Percentiles rank a stretch among this genome's conserved stretches.
These are phyloP conservation scores for Phytophthora multivora DNA, from an alignment of 352 stramenopile genomes.

Conservation along the genomic window DNA sequence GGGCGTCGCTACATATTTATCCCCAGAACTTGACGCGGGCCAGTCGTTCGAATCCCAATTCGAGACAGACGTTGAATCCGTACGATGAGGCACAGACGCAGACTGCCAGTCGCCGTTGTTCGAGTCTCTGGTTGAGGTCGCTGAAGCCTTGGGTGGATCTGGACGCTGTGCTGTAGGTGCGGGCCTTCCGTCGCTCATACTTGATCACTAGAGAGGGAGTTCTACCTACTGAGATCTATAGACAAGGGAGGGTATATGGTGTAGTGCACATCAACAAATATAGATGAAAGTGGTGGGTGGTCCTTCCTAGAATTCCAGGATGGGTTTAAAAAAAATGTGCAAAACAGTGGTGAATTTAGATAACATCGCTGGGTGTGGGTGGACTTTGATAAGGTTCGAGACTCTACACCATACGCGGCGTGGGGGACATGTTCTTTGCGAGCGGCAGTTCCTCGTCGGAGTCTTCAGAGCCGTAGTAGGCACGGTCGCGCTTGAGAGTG, in stretches of 20 bases:
- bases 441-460: conserved; percentile 76
- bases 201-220: background rate
- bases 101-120: no score
- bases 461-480: conserved; percentile 71
- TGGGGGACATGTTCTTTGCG: conserved; percentile 68
- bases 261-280: conserved; percentile 13
- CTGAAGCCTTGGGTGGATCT: background rate
- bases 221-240: conserved; percentile 32
- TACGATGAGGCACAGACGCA: no score
- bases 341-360: conserved; percentile 30
- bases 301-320: no score
- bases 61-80: no score
- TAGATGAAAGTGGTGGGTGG: background rate
- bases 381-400: no score
- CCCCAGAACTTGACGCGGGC: background rate
- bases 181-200: conserved; percentile 26
- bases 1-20: background rate
- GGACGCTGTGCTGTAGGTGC: background rate
- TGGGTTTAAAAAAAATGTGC: background rate
- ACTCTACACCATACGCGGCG: conserved; percentile 34
- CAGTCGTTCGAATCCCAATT: no score
- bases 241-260: conserved; percentile 4
- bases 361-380: conserved; percentile 24
- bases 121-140: no score
- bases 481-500: conserved; percentile 52